phyloP scores from a whole-genome alignment of 306 rosid genomes.

The Pachyrhizus erosus region DNA sequence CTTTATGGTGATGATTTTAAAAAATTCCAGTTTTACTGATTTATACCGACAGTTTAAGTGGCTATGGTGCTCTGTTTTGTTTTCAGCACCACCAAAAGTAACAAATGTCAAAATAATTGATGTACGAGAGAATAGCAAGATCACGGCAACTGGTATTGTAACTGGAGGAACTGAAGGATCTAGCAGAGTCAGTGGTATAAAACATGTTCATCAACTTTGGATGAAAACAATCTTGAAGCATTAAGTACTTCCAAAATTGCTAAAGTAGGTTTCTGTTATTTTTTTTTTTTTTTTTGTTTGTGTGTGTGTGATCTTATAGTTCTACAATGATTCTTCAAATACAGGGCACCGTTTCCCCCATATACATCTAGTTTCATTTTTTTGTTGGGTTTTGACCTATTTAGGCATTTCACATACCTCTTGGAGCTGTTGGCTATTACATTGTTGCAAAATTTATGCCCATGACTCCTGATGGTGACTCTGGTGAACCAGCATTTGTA shows the following conservation, averaged over 20 bases:
- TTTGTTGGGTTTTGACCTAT: constrained; percentile 43
- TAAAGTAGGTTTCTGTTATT: constrained; percentile 27
- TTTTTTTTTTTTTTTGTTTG: neutral
- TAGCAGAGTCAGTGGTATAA: constrained; percentile 99
- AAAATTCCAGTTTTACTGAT: constrained; percentile 8
- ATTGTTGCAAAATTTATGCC: constrained; percentile 88
- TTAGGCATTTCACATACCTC: constrained; percentile 94
- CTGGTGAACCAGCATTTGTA: constrained; percentile 81
- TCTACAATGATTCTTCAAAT: neutral
- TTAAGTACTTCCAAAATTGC: constrained; percentile 88
- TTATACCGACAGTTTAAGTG: constrained; percentile 11
- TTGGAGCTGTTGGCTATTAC: constrained; percentile 93
- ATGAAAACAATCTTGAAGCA: constrained; percentile 77
- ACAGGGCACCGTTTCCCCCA: neutral
- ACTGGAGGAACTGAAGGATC: constrained; percentile 95
- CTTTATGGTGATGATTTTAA: neutral
- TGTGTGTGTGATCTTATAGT: neutral
- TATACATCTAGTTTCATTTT: constrained; percentile 27
- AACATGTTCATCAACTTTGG: constrained; percentile 67
- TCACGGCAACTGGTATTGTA: constrained; percentile 80
- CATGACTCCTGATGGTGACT: constrained; percentile 85
- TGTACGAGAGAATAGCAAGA: constrained; percentile 87
- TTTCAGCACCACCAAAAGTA: constrained; percentile 96
- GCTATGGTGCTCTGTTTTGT: constrained; percentile 27
- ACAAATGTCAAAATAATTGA: constrained; percentile 75